Evolutionary conservation across 1,139 yeast species (phyloP).

Genomic region (Geotrichum siamense): DNA sequence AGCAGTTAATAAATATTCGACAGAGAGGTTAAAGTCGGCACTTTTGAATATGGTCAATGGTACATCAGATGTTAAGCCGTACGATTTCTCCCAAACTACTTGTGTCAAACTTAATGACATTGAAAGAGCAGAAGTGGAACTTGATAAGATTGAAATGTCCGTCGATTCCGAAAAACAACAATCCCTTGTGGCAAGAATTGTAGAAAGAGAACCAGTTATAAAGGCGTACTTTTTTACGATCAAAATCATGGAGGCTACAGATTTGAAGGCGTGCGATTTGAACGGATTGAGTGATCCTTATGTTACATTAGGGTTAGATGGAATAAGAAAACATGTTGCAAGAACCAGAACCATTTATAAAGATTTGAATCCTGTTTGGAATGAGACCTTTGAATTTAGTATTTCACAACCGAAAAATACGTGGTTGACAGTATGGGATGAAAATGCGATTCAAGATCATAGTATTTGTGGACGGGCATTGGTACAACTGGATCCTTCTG

Average conservation of each 20-base stretch:
- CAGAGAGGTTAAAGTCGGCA: slow-evolving; percentile 36
- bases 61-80: slow-evolving; percentile 44
- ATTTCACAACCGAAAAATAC: slow-evolving; percentile 36
- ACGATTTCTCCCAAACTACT: slow-evolving; percentile 53
- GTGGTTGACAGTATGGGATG: slow-evolving; percentile 70
- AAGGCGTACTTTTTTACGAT: slow-evolving; percentile 57
- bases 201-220: slow-evolving; percentile 32
- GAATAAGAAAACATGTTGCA: slow-evolving; percentile 52
- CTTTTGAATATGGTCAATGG: slow-evolving; percentile 42
- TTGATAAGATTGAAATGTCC: slow-evolving; percentile 53
- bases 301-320: slow-evolving; percentile 59
- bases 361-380: slow-evolving; percentile 70
- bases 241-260: slow-evolving; percentile 62
- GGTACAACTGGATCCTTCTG: slow-evolving; percentile 56
- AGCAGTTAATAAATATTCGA: slow-evolving; percentile 32
- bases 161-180: slow-evolving; percentile 60
- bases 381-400: slow-evolving; percentile 68
- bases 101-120: slow-evolving; percentile 74
- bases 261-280: slow-evolving; percentile 47
- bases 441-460: slow-evolving; percentile 47
- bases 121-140: slow-evolving; percentile 51
- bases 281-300: slow-evolving; percentile 59
- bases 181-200: slow-evolving; percentile 36
- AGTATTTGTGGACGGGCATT: slow-evolving; percentile 64
- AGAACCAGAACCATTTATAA: slow-evolving; percentile 60